A percentile compares a stretch with the other conserved stretches of the same genome.
phyloP scores from a whole-genome alignment of 2,329 filamentous ascomycete genomes.

The Sarocladiaceae sp. region DNA sequence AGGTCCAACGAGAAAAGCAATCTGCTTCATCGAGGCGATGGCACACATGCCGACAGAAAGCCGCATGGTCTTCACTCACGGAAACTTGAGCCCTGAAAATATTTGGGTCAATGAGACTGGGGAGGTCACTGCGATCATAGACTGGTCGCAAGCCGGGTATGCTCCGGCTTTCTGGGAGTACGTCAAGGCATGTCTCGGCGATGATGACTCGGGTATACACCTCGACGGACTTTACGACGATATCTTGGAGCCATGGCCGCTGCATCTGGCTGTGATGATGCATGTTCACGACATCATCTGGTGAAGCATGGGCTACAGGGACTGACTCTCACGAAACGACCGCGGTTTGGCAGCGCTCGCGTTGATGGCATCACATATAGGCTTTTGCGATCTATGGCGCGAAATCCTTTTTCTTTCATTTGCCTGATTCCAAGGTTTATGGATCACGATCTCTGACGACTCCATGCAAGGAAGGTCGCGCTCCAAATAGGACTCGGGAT shows the following conservation, averaged over 20 bases:
- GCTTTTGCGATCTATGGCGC: no score
- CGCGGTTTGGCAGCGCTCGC: no score
- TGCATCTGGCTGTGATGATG: slow-evolving; percentile 5
- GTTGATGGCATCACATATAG: no score
- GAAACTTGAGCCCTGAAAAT: slow-evolving; percentile 12
- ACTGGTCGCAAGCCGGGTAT: slow-evolving; percentile 12
- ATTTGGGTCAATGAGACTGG: slow-evolving; percentile 4
- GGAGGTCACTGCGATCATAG: slow-evolving; percentile 10
- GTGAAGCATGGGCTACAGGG: no score
- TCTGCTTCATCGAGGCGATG: slow-evolving; percentile 10
- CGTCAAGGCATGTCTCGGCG: slow-evolving; percentile 11
- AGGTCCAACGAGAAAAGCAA: slow-evolving; percentile 9
- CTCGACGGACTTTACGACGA: slow-evolving; percentile 7
- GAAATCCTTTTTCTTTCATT: no score
- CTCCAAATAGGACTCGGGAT: neutral
- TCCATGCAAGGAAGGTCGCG: neutral
- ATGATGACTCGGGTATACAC: slow-evolving; percentile 8
- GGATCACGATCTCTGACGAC: slow-evolving; percentile 4
- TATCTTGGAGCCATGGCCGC: slow-evolving; percentile 9
- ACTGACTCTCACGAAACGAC: no score
- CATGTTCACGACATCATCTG: slow-evolving; percentile 11
- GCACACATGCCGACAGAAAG: neutral
- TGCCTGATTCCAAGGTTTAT: neutral
- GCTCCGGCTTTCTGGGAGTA: slow-evolving; percentile 14
- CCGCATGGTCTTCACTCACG: slow-evolving; percentile 12